phyloP scores from a whole-genome alignment of 2,329 filamentous ascomycete species.

The Paracorniculantispora psalliotae region DNA sequence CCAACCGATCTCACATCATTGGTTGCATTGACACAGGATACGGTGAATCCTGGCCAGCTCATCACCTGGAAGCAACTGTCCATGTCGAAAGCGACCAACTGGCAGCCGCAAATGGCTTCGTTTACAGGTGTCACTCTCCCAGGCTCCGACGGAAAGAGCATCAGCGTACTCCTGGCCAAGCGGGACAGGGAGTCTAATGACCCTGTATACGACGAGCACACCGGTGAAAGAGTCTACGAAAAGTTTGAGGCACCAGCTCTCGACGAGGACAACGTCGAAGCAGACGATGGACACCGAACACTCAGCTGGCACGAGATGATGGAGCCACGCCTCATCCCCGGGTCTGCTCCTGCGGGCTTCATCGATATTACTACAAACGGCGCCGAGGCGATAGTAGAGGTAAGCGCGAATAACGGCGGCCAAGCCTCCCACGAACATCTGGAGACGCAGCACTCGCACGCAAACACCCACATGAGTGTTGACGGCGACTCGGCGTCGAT shows the following conservation, averaged over 20 bases:
- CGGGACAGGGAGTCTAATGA: slow-evolving; percentile 59
- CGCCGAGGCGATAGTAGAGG: slow-evolving; percentile 13
- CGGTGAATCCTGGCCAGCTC: slow-evolving; percentile 54
- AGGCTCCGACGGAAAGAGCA: slow-evolving; percentile 43
- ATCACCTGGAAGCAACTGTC: slow-evolving; percentile 64
- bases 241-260: slow-evolving; percentile 71
- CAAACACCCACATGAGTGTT: slow-evolving; percentile 17
- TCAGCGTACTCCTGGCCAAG: slow-evolving; percentile 63
- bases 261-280: slow-evolving; percentile 50
- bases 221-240: slow-evolving; percentile 68
- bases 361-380: slow-evolving; percentile 10
- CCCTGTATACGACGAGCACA: slow-evolving; percentile 58
- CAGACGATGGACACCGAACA: slow-evolving; percentile 58
- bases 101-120: slow-evolving; percentile 59
- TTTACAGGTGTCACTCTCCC: slow-evolving; percentile 64
- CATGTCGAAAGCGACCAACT: slow-evolving; percentile 57
- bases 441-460: slow-evolving; percentile 26
- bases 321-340: slow-evolving; percentile 60
- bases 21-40: slow-evolving; percentile 41
- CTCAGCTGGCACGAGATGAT: slow-evolving; percentile 59
- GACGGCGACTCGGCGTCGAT: slow-evolving; percentile 23
- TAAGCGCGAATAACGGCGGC: slow-evolving; percentile 21
- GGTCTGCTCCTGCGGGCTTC: slow-evolving; percentile 25
- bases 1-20: slow-evolving; percentile 54
- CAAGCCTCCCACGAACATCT: slow-evolving; percentile 21